These are phyloP conservation scores for Bryopsis sp. DNA, from an alignment of 139 green algal species.

Conservation along the genomic window DNA sequence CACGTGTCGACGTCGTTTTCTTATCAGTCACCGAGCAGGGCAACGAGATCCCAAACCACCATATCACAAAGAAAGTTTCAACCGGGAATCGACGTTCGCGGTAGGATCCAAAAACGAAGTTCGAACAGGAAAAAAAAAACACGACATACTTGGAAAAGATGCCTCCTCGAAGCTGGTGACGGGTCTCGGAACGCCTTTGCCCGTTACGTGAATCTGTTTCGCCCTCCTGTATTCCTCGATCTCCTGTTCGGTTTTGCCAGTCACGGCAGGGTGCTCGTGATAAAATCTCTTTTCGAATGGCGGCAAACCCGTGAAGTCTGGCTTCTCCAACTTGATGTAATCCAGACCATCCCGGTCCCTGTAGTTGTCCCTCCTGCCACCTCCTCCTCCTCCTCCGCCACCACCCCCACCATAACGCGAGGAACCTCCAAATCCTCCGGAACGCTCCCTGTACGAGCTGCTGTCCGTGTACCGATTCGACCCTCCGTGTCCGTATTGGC, in stretches of 20 bases:
- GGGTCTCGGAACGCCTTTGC: constrained; percentile 63
- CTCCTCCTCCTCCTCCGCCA: constrained; percentile 26
- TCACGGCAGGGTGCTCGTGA: constrained; percentile 76
- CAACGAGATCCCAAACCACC: no score
- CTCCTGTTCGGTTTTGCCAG: constrained; percentile 45
- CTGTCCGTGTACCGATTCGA: constrained; percentile 2
- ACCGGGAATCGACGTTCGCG: no score
- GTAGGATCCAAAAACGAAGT: no score
- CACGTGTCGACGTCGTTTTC: no score
- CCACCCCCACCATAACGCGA: constrained; percentile 17
- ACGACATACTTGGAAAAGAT: constrained; percentile 53
- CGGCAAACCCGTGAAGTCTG: constrained; percentile 71
- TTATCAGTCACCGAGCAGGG: no score
- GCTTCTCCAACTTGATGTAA: constrained; percentile 44
- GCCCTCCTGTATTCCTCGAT: constrained; percentile 61
- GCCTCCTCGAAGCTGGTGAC: constrained; percentile 68
- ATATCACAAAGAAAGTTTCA: no score
- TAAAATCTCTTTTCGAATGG: constrained; percentile 93
- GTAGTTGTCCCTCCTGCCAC: constrained; percentile 25
- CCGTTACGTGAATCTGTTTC: constrained; percentile 63
- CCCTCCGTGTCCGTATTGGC: no score
- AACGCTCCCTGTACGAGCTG: constrained; percentile 14
- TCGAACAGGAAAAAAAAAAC: no score
- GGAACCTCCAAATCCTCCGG: background rate
- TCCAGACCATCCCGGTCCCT: constrained; percentile 51